These are phyloP conservation scores for Limnomonas spitsbergensis DNA, from an alignment of 139 green algal genomes.

Conservation along the genomic window DNA sequence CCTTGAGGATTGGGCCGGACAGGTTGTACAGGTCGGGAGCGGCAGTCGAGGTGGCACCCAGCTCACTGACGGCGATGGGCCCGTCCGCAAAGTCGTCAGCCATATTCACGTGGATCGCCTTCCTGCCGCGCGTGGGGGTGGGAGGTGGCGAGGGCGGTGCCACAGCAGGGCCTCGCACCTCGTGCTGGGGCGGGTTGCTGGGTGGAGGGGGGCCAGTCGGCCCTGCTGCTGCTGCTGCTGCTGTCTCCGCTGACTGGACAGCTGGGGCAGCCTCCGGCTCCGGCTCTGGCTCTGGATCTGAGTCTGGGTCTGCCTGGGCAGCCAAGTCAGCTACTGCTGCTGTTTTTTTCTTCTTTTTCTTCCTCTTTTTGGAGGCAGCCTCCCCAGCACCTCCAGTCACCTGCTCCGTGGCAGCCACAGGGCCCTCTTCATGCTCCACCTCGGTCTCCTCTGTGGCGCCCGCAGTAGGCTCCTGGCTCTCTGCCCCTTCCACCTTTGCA, in stretches of 20 bases:
- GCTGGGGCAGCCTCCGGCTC: background rate
- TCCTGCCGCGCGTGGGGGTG: background rate
- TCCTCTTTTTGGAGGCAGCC: no score
- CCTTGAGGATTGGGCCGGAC: background rate
- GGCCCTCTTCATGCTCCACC: background rate
- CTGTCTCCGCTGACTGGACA: background rate
- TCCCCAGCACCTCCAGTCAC: background rate
- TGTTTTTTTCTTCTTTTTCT: no score
- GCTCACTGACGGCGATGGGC: background rate
- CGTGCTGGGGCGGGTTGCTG: background rate
- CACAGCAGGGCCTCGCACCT: background rate
- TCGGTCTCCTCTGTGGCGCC: background rate
- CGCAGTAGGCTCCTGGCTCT: background rate
- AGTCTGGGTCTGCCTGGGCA: no score
- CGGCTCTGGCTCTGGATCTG: background rate
- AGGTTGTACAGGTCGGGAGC: background rate
- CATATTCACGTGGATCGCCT: background rate
- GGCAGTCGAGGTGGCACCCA: background rate
- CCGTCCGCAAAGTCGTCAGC: background rate
- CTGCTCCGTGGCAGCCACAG: background rate
- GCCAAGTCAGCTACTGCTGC: no score
- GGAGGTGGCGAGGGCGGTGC: background rate
- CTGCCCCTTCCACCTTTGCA: slow-evolving; percentile 1
- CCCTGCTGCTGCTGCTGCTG: background rate
- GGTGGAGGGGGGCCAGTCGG: background rate